phyloP scores from a whole-genome alignment of 106 monocot genomes.

The Allium fistulosum region DNA sequence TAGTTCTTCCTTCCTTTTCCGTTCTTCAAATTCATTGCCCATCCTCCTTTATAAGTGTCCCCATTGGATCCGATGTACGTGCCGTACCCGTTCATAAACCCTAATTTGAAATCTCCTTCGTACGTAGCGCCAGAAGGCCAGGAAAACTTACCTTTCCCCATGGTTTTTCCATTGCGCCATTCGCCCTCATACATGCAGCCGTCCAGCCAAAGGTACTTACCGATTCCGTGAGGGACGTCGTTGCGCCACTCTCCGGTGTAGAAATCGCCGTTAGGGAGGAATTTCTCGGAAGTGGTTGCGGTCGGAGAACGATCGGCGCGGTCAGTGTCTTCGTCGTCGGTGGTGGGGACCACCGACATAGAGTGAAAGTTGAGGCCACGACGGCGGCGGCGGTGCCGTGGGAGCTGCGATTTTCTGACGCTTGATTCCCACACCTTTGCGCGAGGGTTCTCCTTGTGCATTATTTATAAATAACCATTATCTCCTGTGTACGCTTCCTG shows the following conservation, averaged over 20 bases:
- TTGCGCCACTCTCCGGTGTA: conserved; percentile 73
- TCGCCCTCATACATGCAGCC: conserved; percentile 98
- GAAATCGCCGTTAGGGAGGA: conserved; percentile 81
- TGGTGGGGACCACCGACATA: conserved; percentile 11
- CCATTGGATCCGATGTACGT: conserved; percentile 72
- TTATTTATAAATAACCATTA: neutral
- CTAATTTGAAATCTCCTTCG: conserved; percentile 85
- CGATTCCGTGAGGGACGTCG: conserved; percentile 62
- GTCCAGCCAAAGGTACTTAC: conserved; percentile 93
- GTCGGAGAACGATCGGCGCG: neutral
- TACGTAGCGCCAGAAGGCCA: conserved; percentile 94
- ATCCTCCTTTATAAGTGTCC: conserved; percentile 69
- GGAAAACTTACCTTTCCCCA: conserved; percentile 79
- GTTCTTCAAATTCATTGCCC: conserved; percentile 81
- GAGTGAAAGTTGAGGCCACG: conserved; percentile 7
- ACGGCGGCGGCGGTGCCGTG: conserved; percentile 1
- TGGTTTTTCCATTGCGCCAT: conserved; percentile 57
- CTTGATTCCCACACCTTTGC: conserved; percentile 23
- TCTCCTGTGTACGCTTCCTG: neutral
- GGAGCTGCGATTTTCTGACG: conserved; percentile 19
- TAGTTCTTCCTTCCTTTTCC: conserved; percentile 55
- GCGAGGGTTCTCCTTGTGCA: conserved; percentile 9
- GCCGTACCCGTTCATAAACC: conserved; percentile 82
- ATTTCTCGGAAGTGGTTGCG: conserved; percentile 23
- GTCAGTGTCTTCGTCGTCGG: conserved; percentile 4